Conservation (phyloP, 768 basidiomycete genomes). For the Boletus tylopilopsis region DNA sequence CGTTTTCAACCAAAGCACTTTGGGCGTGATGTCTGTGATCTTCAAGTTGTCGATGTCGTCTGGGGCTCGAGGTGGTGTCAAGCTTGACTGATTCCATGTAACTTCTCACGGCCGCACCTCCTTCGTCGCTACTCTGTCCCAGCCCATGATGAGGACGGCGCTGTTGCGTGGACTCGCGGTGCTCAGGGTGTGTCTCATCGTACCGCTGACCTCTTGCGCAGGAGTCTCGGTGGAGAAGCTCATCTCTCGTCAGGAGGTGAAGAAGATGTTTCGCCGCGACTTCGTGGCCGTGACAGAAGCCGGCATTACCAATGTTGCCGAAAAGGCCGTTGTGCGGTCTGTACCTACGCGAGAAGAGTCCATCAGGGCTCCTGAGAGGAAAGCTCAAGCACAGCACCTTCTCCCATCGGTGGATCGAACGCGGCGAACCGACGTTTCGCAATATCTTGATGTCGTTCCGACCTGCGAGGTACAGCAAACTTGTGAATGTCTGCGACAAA, state of each 20-base stretch:
- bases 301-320: constrained; percentile 16
- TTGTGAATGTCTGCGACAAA: constrained; percentile 23
- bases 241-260: constrained; percentile 30
- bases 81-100: too few species aligned
- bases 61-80: too few species aligned
- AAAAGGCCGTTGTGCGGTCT: constrained; percentile 20
- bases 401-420: constrained; percentile 30
- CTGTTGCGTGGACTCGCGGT: too few species aligned
- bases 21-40: too few species aligned
- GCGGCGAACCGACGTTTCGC: constrained; percentile 28
- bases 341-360: constrained; percentile 27
- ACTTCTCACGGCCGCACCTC: too few species aligned
- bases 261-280: constrained; percentile 28
- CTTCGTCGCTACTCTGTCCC: too few species aligned
- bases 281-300: constrained; percentile 24
- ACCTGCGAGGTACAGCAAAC: constrained; percentile 26
- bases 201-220: constrained; percentile 27
- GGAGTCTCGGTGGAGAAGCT: constrained; percentile 24
- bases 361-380: constrained; percentile 18
- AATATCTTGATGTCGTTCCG: constrained; percentile 28
- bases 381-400: constrained; percentile 29
- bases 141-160: too few species aligned
- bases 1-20: too few species aligned
- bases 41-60: too few species aligned
- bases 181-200: too few species aligned